Evolutionary conservation across 1,284 basidiomycete genomes (phyloP).

Genomic region (Cutaneotrichosporon sp.): DNA sequence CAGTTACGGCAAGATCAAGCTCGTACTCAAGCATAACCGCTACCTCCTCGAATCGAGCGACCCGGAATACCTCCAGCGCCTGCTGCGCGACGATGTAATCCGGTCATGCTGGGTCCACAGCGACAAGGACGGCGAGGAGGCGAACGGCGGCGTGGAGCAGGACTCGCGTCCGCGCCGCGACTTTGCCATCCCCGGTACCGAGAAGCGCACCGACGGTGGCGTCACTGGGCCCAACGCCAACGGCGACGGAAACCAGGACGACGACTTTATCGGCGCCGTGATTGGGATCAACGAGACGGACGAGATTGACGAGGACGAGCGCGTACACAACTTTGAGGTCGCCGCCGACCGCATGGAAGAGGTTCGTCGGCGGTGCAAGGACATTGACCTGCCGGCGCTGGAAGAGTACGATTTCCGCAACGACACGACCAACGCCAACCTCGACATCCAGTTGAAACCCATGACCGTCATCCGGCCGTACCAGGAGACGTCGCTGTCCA

Average conservation of each 20-base stretch:
- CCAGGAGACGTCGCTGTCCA: conserved; percentile 92
- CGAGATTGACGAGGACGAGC: conserved; percentile 93
- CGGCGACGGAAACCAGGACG: conserved; percentile 20
- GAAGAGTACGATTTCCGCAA: conserved; percentile 98
- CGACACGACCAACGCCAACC: conserved; percentile 85
- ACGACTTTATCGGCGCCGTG: conserved; percentile 62
- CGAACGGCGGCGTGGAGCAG: conserved; percentile 63
- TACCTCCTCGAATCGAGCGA: conserved; percentile 92
- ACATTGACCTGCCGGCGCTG: conserved; percentile 90
- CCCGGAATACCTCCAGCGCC: conserved; percentile 77
- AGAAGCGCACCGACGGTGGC: conserved; percentile 30
- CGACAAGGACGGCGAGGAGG: conserved; percentile 25
- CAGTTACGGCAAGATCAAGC: conserved; percentile 94
- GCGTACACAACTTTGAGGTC: conserved; percentile 92
- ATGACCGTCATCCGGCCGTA: conserved; percentile 93
- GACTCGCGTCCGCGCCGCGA: conserved; percentile 68
- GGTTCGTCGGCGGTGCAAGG: conserved; percentile 87
- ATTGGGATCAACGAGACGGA: conserved; percentile 82
- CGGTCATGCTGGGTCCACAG: conserved; percentile 36
- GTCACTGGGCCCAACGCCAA: not conserved
- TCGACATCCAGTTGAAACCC: conserved; percentile 95
- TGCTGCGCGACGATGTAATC: conserved; percentile 80
- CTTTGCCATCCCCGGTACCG: conserved; percentile 73
- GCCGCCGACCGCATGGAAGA: conserved; percentile 86
- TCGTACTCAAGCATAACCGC: conserved; percentile 93